Evolutionary conservation across 2,329 filamentous ascomycete genomes (phyloP), one percentile per base, ranked within the genome.

Genomic region (Colletotrichum sp.): DNA sequence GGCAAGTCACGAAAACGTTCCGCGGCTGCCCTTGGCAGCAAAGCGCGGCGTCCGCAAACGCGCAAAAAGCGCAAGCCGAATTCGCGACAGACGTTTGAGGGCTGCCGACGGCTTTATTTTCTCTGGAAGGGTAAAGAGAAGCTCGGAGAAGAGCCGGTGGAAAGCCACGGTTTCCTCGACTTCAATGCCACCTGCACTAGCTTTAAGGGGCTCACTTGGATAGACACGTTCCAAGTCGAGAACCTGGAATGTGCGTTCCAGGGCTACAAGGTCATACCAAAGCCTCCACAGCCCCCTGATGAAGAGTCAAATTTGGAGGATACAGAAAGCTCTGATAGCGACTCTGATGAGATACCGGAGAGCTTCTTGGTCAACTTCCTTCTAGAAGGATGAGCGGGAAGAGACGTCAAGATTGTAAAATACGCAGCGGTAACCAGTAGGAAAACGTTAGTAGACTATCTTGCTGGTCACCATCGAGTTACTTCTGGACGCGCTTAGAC

Each of bases 161-260:
- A 66, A 32, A 30, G 24, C 34, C n/a, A 66, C 16, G 65, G 65
- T 21, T 68, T 32, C 6, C 44, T 68, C 10, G 65, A 68, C 28
- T 68, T 68, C 44, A 68, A 68, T 49, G 65, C 32, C 30, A 68
- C 65, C 6, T 68, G 65, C 49, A 68, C 65, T 16, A n/a, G n/a
- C 0, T 57, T 68, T 15, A 57, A 57, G 13, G 65, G 49, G 15
- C 16, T 57, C n/a, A 68, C 49, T 6, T 34, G 18, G 28, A 21
- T 68, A 2, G 28, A 36, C 55, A 59, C 55, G 12, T 59, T 59
- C 16, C 55, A 59, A 28, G 55, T 52, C 44, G 44, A 52, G 44
- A 52, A 52, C 44, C n/a, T 21, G 6, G 44, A 52, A 52, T 52
- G 44, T 52, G 44, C 44, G 44, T 52, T 52, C 44, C 44, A 52